phyloP scores from a whole-genome alignment of 2,329 filamentous ascomycete species.

The Dryadomyces quercivorus region DNA sequence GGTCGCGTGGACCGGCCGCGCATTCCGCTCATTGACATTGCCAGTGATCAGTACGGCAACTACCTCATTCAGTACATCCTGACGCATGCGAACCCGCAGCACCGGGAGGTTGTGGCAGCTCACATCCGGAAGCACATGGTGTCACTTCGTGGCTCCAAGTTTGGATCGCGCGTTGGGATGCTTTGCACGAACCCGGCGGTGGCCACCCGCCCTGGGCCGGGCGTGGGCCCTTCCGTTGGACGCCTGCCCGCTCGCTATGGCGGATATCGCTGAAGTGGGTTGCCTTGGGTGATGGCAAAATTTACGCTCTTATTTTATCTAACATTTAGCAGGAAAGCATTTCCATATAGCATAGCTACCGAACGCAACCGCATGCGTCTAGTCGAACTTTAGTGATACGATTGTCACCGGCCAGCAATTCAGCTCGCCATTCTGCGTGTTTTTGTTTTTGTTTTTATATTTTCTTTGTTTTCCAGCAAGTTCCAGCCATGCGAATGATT shows the following conservation, averaged over 20 bases:
- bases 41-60: constrained; percentile 97
- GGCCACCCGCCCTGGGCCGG: constrained; percentile 78
- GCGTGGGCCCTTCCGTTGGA: constrained; percentile 53
- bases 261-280: constrained; percentile 33
- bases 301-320: background rate
- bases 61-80: constrained; percentile 97
- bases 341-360: background rate
- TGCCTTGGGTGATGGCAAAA: background rate
- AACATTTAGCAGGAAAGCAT: background rate
- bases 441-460: background rate
- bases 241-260: constrained; percentile 49
- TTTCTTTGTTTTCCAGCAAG: constrained; percentile 4
- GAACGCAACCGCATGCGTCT: background rate
- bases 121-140: constrained; percentile 99
- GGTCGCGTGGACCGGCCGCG: constrained; percentile 81
- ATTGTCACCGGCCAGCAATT: background rate
- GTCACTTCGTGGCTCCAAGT: constrained; percentile 93
- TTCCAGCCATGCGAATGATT: constrained; percentile 8
- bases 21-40: constrained; percentile 95
- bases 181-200: constrained; percentile 92
- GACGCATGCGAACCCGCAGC: constrained; percentile 73
- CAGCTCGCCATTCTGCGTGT: background rate
- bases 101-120: constrained; percentile 82
- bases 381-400: background rate
- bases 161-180: constrained; percentile 96